These are phyloP conservation scores for Exophiala bonariae DNA, from an alignment of 2,329 filamentous ascomycete genomes.

Conservation along the genomic window DNA sequence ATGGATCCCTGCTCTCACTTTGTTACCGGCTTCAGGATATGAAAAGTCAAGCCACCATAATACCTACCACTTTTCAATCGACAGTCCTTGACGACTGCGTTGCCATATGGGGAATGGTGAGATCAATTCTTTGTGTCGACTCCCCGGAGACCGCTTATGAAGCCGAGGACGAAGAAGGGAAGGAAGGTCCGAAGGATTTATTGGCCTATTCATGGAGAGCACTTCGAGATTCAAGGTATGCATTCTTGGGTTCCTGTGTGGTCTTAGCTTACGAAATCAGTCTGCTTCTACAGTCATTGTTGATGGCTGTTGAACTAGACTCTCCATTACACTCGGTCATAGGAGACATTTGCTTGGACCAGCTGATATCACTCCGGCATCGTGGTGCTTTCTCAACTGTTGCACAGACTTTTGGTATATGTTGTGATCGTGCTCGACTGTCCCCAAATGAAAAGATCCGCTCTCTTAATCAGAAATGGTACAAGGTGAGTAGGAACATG, in stretches of 20 bases:
- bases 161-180: constrained; percentile 65
- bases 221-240: constrained; percentile 86
- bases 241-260: background rate
- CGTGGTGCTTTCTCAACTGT: constrained; percentile 93
- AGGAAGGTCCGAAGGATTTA: constrained; percentile 78
- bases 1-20: constrained; percentile 22
- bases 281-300: constrained; percentile 66
- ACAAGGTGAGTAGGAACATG: constrained; percentile 52
- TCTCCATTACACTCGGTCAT: constrained; percentile 62
- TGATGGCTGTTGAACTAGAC: constrained; percentile 47
- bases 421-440: constrained; percentile 67
- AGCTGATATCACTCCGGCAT: constrained; percentile 81
- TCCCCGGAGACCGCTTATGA: constrained; percentile 81
- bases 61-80: constrained; percentile 33
- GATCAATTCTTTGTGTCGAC: constrained; percentile 81
- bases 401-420: constrained; percentile 79
- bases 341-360: constrained; percentile 74
- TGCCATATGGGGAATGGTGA: constrained; percentile 75
- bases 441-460: constrained; percentile 47
- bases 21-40: constrained; percentile 16
- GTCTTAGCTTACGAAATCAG: constrained; percentile 46
- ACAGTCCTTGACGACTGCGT: constrained; percentile 62
- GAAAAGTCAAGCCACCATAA: constrained; percentile 1
- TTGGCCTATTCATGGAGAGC: constrained; percentile 94
- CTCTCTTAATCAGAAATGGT: constrained; percentile 66